Conservation (phyloP, 208 protist species). For the Leishmania arabica region DNA sequence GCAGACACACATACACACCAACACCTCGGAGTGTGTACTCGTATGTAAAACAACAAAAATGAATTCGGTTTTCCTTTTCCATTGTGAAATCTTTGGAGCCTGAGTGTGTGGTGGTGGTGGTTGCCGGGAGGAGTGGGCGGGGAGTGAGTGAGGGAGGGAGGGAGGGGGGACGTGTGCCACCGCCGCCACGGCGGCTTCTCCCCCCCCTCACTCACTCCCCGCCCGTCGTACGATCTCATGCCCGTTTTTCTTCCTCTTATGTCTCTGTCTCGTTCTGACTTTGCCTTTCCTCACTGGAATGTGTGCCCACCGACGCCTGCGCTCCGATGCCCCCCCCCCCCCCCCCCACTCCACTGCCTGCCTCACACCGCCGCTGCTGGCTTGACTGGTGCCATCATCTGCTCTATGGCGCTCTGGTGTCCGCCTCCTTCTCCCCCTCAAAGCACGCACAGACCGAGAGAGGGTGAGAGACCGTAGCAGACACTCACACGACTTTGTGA, state of each 20-base stretch:
- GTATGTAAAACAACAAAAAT: not conserved
- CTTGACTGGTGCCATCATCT: not conserved
- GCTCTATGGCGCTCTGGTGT: not conserved
- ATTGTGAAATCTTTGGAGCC: not conserved
- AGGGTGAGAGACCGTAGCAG: too few species aligned
- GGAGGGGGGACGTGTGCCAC: not conserved
- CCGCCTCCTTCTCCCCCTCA: not conserved
- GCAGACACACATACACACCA: not conserved
- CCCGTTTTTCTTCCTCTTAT: not conserved
- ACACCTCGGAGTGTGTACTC: not conserved
- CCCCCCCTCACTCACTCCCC: not conserved
- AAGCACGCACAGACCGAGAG: too few species aligned
- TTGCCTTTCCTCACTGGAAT: conserved; percentile 1
- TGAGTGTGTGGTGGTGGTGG: not conserved
- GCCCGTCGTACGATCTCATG: not conserved
- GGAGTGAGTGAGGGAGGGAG: too few species aligned
- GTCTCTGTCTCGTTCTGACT: not conserved
- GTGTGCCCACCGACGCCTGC: not conserved
- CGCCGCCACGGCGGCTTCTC: not conserved
- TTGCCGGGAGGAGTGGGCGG: not conserved
- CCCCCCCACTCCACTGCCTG: not conserved
- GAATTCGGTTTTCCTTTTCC: not conserved
- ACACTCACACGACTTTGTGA: too few species aligned
- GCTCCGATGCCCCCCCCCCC: not conserved
- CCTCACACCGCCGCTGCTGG: not conserved